Evolutionary conservation across 176 grass and related monocot genomes (phyloP).

Genomic region (Oryza officinalis): DNA sequence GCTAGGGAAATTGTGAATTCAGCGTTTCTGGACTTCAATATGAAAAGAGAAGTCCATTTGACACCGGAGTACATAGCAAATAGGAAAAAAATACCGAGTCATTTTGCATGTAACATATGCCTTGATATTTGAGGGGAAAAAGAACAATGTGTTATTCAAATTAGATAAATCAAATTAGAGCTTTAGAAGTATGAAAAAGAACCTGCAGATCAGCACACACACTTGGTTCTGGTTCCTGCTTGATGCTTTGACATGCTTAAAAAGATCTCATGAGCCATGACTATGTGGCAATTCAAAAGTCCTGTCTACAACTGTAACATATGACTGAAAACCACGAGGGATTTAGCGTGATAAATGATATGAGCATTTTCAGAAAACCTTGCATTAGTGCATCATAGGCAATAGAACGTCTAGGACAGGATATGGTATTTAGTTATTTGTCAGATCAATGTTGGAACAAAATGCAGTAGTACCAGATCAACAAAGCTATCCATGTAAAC

Average conservation of each 20-base stretch:
- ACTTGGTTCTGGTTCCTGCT: not conserved
- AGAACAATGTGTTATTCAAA: not conserved
- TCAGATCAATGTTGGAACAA: slow-evolving; percentile 13
- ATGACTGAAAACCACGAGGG: not conserved
- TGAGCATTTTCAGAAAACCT: not conserved
- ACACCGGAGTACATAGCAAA: not conserved
- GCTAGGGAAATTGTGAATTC: not conserved
- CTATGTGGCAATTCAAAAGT: not conserved
- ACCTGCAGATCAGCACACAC: not conserved
- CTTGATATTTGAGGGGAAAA: not conserved
- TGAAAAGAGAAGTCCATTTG: not conserved
- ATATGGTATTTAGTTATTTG: not conserved
- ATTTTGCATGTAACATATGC: not conserved
- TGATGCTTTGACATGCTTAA: not conserved
- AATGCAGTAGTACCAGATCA: not conserved
- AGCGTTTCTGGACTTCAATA: not conserved
- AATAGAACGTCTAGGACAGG: not conserved
- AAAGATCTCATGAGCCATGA: not conserved
- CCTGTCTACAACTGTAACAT: not conserved
- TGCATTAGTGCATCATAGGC: not conserved
- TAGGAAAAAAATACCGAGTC: not conserved
- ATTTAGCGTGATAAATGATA: not conserved
- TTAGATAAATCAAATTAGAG: not conserved
- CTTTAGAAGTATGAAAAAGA: not conserved
- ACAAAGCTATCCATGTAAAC: slow-evolving; percentile 2